phyloP scores from a whole-genome alignment of 1,284 basidiomycete genomes.

The Cronartium quercuum region DNA sequence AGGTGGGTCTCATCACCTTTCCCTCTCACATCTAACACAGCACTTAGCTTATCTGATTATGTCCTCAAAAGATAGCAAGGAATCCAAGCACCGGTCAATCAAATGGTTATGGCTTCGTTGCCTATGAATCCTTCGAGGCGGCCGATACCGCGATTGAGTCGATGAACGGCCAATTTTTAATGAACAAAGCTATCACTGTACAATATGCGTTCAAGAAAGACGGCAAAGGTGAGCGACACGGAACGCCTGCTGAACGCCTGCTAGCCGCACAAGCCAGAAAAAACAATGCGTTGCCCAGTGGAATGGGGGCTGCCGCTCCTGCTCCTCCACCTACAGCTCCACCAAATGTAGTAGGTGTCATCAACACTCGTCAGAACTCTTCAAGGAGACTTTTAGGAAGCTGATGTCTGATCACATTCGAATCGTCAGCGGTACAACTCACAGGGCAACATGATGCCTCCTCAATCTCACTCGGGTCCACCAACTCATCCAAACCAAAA shows the following conservation, averaged over 20 bases:
- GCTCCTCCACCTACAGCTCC: constrained; percentile 57
- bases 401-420: not conserved
- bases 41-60: not conserved
- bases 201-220: constrained; percentile 99
- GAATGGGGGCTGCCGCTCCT: constrained; percentile 54
- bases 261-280: constrained; percentile 91
- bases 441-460: constrained; percentile 39
- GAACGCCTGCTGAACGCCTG: constrained; percentile 86
- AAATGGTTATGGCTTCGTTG: constrained; percentile 94
- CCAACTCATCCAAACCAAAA: constrained; percentile 4
- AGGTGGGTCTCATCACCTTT: constrained; percentile 57
- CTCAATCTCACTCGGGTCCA: constrained; percentile 30
- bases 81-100: constrained; percentile 76
- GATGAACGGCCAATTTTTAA: constrained; percentile 94
- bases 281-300: constrained; percentile 74
- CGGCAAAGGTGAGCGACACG: constrained; percentile 93
- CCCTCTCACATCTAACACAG: not conserved
- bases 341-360: constrained; percentile 51
- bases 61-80: constrained; percentile 67
- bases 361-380: constrained; percentile 41
- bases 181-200: constrained; percentile 94
- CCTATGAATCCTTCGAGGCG: constrained; percentile 93
- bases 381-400: constrained; percentile 48
- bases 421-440: constrained; percentile 32
- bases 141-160: constrained; percentile 92